Base-by-base conservation (phyloP, 352 stramenopile genomes). In the Bremia lactucae region DNA sequence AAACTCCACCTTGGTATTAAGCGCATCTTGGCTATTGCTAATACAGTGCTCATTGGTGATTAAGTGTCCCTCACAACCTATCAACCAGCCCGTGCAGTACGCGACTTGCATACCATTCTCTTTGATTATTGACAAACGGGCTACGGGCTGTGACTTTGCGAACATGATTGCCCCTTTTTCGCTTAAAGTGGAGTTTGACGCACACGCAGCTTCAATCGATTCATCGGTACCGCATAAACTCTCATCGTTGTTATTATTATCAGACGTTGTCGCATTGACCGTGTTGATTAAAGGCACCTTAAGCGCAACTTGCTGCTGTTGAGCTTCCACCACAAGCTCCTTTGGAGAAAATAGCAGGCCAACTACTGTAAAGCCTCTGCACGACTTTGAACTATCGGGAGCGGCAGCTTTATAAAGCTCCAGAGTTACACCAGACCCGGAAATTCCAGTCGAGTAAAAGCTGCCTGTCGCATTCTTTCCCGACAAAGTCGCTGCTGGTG, bases 41-140 rank as follows among this genome's bases (percentile, higher is more conserved):
- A 90, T 87, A 49, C 78, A 90, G 48, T 90, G 78, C 29, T 87
- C 46, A 56, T 90, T 90, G 22, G 78, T 88, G 20, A 90, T 45
- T 25, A 86, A 22, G 45, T 90, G 75, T 9, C 73, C 75, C 26
- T 88, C 71, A 38, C 62, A 80, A 20, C 78, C 78, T 16, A 87
- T 19, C 2, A 90, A 49, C 71, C 70, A 90, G 8, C 78, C 78
- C 4, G 71, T 86, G 41, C 78, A 90, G 42, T 79, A 84, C 45
- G 71, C 71, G 19, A 76, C 49, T 31, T 63, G 50, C 54, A 62
- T 80, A 31, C 60, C 65, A 13, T 59, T 55, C 13, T 38, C 24
- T 40, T 85, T 85, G 50, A 83, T 72, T 20, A 79, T 81, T 4
- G 82, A 49, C 35, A 90, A 46, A 2, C 77, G 70, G 2, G 60